Conservation (phyloP, 371 early-diverging fungal species). For the Saksenaea vasiformis region DNA sequence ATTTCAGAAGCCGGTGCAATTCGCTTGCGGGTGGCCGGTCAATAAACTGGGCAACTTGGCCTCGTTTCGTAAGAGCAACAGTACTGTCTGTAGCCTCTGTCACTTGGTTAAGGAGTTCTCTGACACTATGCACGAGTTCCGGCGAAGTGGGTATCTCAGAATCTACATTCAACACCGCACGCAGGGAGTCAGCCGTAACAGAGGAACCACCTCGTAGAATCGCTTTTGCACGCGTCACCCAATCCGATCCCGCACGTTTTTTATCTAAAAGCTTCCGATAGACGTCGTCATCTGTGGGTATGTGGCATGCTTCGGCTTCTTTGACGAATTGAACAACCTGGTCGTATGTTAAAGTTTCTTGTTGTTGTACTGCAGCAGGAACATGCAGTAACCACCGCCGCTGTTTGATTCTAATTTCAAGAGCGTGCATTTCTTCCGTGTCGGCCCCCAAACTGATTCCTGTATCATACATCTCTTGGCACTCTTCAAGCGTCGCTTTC, state of each 20-base stretch:
- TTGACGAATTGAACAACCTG: slow-evolving; percentile 11
- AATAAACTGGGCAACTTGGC: background rate
- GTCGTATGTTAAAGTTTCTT: slow-evolving; percentile 6
- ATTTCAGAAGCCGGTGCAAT: slow-evolving; percentile 11
- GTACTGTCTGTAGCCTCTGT: slow-evolving; percentile 10
- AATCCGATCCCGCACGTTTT: slow-evolving; percentile 6
- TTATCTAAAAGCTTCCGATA: slow-evolving; percentile 7
- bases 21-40: slow-evolving; percentile 14
- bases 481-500: background rate
- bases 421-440: slow-evolving; percentile 14
- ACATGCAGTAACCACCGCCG: slow-evolving; percentile 15
- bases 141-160: slow-evolving; percentile 11
- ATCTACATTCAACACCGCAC: slow-evolving; percentile 9
- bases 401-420: slow-evolving; percentile 11
- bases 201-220: background rate
- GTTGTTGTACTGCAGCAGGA: background rate
- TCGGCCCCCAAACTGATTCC: slow-evolving; percentile 18
- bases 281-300: slow-evolving; percentile 2
- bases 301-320: slow-evolving; percentile 6
- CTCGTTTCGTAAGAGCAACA: background rate
- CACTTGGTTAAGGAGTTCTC: slow-evolving; percentile 11
- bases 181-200: slow-evolving; percentile 7
- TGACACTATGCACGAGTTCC: slow-evolving; percentile 8
- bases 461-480: slow-evolving; percentile 5
- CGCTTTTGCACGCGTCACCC: slow-evolving; percentile 15